Conservation (phyloP, 352 stramenopile genomes). For the Phytophthora pini region DNA sequence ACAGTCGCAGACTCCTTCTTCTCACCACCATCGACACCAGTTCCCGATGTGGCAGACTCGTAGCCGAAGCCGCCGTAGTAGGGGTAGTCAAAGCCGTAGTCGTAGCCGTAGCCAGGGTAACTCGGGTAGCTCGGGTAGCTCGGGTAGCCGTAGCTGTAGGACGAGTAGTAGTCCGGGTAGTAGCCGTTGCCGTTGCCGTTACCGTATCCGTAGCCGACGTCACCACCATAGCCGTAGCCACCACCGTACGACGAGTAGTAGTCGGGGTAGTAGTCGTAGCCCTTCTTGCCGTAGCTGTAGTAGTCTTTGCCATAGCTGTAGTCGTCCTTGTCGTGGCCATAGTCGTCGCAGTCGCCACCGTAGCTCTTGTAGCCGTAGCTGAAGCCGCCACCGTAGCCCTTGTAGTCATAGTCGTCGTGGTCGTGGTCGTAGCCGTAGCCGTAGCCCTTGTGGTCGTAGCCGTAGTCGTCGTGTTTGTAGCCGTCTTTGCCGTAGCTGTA, state of each 20-base stretch:
- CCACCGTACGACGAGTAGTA: not conserved
- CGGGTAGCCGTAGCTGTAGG: not conserved
- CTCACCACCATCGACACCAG: not conserved
- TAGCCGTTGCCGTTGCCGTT: not conserved
- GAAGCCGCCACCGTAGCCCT: too few species aligned
- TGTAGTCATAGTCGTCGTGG: too few species aligned
- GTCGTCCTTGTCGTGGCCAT: not conserved
- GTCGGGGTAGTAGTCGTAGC: not conserved
- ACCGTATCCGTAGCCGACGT: not conserved
- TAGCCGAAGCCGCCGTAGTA: not conserved
- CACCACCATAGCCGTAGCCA: not conserved
- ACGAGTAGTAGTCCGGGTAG: slow-evolving; percentile 1
- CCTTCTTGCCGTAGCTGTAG: not conserved
- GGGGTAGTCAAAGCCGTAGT: not conserved
- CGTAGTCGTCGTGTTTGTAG: too few species aligned
- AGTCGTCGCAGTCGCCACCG: too few species aligned
- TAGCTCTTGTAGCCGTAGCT: too few species aligned
- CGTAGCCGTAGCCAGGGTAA: not conserved
- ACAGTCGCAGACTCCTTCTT: slow-evolving; percentile 9
- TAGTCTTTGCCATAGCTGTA: not conserved
- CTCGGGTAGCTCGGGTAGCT: slow-evolving; percentile 1
- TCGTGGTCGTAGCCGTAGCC: too few species aligned
- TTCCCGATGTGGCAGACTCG: not conserved
- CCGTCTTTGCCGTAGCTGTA: too few species aligned
- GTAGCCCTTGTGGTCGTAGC: too few species aligned